Conservation (phyloP, 306 rosid genomes). For the Trifolium repens region DNA sequence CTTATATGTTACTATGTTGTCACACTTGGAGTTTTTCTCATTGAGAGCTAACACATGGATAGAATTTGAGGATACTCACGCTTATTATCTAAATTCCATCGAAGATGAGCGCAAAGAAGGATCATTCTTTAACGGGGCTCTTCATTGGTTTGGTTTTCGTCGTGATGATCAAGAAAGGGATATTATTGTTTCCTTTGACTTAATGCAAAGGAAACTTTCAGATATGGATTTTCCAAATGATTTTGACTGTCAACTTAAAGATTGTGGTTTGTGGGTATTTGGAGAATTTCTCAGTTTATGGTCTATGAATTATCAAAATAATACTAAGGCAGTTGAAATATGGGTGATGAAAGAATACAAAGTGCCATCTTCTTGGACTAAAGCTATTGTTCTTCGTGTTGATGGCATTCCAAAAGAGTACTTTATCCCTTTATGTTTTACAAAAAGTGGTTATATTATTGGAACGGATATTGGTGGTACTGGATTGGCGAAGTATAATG, state of each 20-base stretch:
- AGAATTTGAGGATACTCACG: background rate
- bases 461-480: background rate
- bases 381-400: background rate
- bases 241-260: background rate
- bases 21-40: background rate
- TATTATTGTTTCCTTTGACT: background rate
- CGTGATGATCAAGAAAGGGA: background rate
- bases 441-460: conserved; percentile 32
- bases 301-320: background rate
- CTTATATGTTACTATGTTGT: too few relatives aligned
- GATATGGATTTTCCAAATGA: background rate
- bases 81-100: background rate
- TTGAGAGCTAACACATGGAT: background rate
- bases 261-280: conserved; percentile 7
- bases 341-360: conserved; percentile 42
- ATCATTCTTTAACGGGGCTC: background rate
- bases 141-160: background rate
- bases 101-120: background rate
- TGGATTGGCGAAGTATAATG: conserved; percentile 30
- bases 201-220: too few relatives aligned
- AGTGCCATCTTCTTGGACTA: conserved; percentile 41
- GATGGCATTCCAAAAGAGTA: background rate
- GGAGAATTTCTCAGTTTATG: conserved; percentile 22
- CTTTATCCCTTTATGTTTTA: background rate
- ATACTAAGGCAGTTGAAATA: background rate